These are phyloP conservation scores for Calonectria pseudoreteaudii DNA, from an alignment of 2,329 filamentous ascomycete species.

Conservation along the genomic window DNA sequence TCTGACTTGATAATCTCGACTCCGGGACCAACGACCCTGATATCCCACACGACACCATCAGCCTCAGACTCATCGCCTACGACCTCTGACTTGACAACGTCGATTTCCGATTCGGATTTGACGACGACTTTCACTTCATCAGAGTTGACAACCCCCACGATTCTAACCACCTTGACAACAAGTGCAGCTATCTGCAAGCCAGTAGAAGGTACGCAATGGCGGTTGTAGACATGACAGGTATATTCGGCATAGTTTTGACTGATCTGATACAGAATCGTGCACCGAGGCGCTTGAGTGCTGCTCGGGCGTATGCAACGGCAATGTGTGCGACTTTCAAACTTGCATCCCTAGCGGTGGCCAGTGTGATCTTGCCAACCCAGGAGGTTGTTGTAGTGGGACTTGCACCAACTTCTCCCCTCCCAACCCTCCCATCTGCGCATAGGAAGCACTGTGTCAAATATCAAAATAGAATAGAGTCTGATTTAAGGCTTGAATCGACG, in stretches of 20 bases:
- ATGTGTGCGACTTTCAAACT: not conserved
- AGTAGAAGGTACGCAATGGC: not conserved
- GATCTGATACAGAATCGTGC: not conserved
- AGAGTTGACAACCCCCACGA: not conserved
- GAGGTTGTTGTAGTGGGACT: not conserved
- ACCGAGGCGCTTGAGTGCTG: not conserved
- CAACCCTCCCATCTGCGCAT: not conserved
- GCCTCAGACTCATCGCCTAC: not conserved
- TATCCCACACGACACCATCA: not conserved
- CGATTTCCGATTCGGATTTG: not conserved
- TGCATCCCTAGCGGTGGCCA: not conserved
- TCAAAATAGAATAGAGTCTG: not conserved
- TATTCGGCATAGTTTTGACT: not conserved
- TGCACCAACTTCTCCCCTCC: not conserved
- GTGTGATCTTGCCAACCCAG: not conserved
- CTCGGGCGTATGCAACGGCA: not conserved
- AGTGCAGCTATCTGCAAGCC: not conserved
- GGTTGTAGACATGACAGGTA: too few relatives aligned
- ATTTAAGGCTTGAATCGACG: too few relatives aligned
- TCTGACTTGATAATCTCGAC: too few relatives aligned
- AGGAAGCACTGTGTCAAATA: not conserved
- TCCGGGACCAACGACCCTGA: not conserved
- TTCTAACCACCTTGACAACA: not conserved
- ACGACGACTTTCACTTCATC: not conserved
- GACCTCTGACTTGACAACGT: not conserved